A percentile compares a stretch with the other conserved stretches of the same genome.
These are phyloP conservation scores for Globisporangium spinosum DNA, from an alignment of 352 stramenopile species.

Conservation along the genomic window DNA sequence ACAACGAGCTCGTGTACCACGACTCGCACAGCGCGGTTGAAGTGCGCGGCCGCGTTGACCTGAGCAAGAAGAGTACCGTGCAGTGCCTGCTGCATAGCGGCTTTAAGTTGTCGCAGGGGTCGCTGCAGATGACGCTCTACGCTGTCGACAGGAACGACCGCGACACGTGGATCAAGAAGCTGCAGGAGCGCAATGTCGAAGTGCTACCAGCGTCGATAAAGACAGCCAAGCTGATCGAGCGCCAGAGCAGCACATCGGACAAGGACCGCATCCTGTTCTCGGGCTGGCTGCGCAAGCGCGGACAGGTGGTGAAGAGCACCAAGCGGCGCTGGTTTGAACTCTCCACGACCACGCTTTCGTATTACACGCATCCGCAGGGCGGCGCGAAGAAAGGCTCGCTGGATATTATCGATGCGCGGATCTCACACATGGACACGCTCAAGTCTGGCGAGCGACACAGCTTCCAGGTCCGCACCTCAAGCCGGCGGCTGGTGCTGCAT, in stretches of 20 bases:
- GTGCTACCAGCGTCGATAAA: conserved; percentile 50
- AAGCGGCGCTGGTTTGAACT: conserved; percentile 87
- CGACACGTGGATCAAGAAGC: conserved; percentile 80
- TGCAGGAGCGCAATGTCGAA: conserved; percentile 69
- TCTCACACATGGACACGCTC: conserved; percentile 69
- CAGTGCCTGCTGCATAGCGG: conserved; percentile 70
- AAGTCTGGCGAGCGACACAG: conserved; percentile 82
- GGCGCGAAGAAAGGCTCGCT: conserved; percentile 72
- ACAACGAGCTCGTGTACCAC: conserved; percentile 84
- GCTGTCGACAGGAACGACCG: conserved; percentile 70
- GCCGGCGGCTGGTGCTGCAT: conserved; percentile 67
- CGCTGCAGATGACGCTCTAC: conserved; percentile 78
- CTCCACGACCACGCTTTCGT: conserved; percentile 58
- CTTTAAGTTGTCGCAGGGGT: conserved; percentile 71
- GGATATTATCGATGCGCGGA: conserved; percentile 47
- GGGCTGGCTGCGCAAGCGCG: conserved; percentile 81
- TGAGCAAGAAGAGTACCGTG: conserved; percentile 58
- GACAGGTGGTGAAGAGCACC: conserved; percentile 81
- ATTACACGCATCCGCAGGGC: conserved; percentile 73
- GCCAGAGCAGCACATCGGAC: conserved; percentile 44
- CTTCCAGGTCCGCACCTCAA: conserved; percentile 63
- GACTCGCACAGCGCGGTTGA: conserved; percentile 75
- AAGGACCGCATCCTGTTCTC: conserved; percentile 64
- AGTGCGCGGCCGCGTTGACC: conserved; percentile 70
- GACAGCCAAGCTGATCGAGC: conserved; percentile 55